Evolutionary conservation across 1,284 basidiomycete species (phyloP), one percentile per base, ranked within the genome.

Genomic region (Naganishia albida): DNA sequence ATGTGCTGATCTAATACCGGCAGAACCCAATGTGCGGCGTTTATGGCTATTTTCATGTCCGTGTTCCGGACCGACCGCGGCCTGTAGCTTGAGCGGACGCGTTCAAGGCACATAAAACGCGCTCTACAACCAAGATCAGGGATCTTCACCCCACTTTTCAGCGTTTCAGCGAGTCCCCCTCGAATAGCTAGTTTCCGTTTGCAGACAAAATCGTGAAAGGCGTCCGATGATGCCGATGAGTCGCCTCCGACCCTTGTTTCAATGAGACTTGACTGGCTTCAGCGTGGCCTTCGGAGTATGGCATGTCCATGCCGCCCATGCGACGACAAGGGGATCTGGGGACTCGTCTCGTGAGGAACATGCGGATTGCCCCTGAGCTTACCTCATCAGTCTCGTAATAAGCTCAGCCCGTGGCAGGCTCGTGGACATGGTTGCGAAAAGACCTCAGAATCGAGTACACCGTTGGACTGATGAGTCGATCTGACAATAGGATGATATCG

Each of bases 1-100:
- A 43, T 18, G 42, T 43, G 16, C 42, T 15, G 42, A 4, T 20
- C 16, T 6, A 43, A 7, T 43, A 20, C 42, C 42, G 42, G 42
- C 42, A 43, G 42, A 43, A 43, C 42, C 16, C 42, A 43, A 43
- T 43, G 42, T 43, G n/a, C 42, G 42, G 42, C 42, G n/a, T 43
- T 18, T 43, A 20, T 20, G 13, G 42, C 16, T 15, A 20, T 18
- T 18, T 43, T 3, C 13, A 18, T 15, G 7, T 15, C 16, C 16
- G 42, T 7, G n/a, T 43, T 43, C 42, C 42, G 42, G 42, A 20
- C 7, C 6, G 6, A 3, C 42, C 42, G 42, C 13, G 13, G 3
- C 16, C 3, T 43, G 42, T 20, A 43, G 13, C n/a, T 15, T 43
- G 42, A 3, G 16, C 13, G 42, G 42, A 43, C 42, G 42, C 42